Evolutionary conservation across 768 basidiomycete genomes (phyloP), one percentile per base, ranked within the genome.

Genomic region (Leccinum arenicola): DNA sequence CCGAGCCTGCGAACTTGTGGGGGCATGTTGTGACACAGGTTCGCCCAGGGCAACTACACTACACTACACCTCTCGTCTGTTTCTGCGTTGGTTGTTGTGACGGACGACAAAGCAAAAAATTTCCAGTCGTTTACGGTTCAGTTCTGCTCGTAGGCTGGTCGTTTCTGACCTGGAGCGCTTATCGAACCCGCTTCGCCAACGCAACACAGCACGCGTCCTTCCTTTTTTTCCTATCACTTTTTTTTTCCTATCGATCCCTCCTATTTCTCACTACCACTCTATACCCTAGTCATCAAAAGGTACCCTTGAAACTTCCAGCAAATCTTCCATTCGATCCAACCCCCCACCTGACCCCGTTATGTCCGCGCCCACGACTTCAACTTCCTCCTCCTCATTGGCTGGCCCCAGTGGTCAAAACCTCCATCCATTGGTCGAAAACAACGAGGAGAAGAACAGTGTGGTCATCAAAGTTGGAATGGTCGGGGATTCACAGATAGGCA

Each of bases 391-490:
- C 62, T 70, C 75, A 61, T 73, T 73, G 63, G 78, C 79, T 53
- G 80, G 80, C 57, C 75, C 83, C 58, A 86, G 79, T 61, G 82
- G 81, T 58, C 81, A 82, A 68, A 83, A 78, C 64, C 73, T 77
- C 23, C 78, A 82, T 66, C 75, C 77, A 35, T 57, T 79, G 54
- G 71, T 79, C 51, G 82, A 86, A 73, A 85, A 84, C 68, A 84
- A 80, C 64, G 88, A 89, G 66, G 88, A 89, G 73, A 88, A 86
- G 81, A 89, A 89, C 71, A 89, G 92, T 72, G 93, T 97, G 67
- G 94, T 96, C 55, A 91, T 97, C 75, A 98, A 99, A 76, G 96
- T 99, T 53, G 96, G 96, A 57, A 99, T 99, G 96, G 94, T 99
- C 50, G 97, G 97, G 52, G 96, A 99, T 80, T 95, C 94, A 70